These are phyloP conservation scores for Pichia norvegensis DNA, from an alignment of 1,139 yeast genomes.

Conservation along the genomic window DNA sequence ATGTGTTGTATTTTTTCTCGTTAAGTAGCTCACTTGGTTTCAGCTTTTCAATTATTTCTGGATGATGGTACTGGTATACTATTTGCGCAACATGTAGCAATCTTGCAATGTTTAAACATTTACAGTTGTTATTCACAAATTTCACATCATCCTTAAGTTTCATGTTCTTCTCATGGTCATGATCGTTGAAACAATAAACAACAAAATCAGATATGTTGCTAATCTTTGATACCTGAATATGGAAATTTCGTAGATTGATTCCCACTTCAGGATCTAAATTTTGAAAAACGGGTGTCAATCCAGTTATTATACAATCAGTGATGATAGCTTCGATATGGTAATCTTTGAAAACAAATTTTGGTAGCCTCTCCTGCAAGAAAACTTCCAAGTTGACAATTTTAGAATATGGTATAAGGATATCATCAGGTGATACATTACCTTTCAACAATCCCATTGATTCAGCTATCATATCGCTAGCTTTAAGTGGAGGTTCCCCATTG, in stretches of 20 bases:
- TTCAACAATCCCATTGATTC: slow-evolving; percentile 44
- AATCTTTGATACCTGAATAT: slow-evolving; percentile 65
- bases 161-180: slow-evolving; percentile 17
- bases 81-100: slow-evolving; percentile 49
- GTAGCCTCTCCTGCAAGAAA: slow-evolving; percentile 20
- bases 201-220: slow-evolving; percentile 63
- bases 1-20: slow-evolving; percentile 24
- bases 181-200: slow-evolving; percentile 47
- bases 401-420: slow-evolving; percentile 45
- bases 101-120: slow-evolving; percentile 39
- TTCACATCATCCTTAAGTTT: neutral
- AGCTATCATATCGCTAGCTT: slow-evolving; percentile 32
- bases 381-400: slow-evolving; percentile 28
- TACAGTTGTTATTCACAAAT: slow-evolving; percentile 24
- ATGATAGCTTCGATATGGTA: slow-evolving; percentile 28
- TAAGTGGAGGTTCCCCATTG: slow-evolving; percentile 19
- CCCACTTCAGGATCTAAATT: slow-evolving; percentile 61
- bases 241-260: slow-evolving; percentile 65
- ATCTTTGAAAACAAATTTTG: slow-evolving; percentile 11
- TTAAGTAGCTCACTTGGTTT: neutral
- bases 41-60: slow-evolving; percentile 19
- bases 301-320: slow-evolving; percentile 38
- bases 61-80: slow-evolving; percentile 29
- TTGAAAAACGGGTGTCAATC: slow-evolving; percentile 45
- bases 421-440: slow-evolving; percentile 56